phyloP scores from a whole-genome alignment of 345 rosid species.

The Melaleuca quinquenervia region DNA sequence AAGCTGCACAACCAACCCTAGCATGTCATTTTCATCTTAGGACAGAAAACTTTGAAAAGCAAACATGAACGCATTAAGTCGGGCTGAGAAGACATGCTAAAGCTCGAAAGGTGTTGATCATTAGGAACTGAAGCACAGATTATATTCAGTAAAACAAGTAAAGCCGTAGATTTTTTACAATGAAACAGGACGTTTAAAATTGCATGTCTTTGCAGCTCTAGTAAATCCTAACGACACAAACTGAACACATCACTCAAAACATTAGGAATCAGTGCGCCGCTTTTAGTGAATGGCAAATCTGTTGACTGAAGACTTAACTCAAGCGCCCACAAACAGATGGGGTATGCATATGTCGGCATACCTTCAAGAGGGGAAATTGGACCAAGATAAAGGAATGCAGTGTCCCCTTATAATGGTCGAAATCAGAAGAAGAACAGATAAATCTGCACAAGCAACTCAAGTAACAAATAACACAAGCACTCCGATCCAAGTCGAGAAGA shows the following conservation, averaged over 20 bases:
- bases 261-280: not conserved
- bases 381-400: not conserved
- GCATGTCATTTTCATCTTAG: not conserved
- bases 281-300: not conserved
- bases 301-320: not conserved
- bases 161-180: not conserved
- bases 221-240: not conserved
- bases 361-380: not conserved
- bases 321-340: not conserved
- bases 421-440: not conserved
- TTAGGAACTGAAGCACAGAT: not conserved
- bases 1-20: conserved; percentile 28
- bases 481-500: not conserved
- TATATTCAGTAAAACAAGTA: not conserved
- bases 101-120: not conserved
- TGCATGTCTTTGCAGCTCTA: not conserved
- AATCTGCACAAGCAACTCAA: not conserved
- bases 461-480: not conserved
- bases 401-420: not conserved
- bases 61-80: not conserved
- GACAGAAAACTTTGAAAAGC: not conserved
- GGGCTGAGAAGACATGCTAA: not conserved
- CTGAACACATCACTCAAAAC: not conserved
- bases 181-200: not conserved
- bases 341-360: not conserved